These are phyloP conservation scores for Fomitiporia mediterranea DNA, from an alignment of 1,284 basidiomycete genomes.

Conservation along the genomic window DNA sequence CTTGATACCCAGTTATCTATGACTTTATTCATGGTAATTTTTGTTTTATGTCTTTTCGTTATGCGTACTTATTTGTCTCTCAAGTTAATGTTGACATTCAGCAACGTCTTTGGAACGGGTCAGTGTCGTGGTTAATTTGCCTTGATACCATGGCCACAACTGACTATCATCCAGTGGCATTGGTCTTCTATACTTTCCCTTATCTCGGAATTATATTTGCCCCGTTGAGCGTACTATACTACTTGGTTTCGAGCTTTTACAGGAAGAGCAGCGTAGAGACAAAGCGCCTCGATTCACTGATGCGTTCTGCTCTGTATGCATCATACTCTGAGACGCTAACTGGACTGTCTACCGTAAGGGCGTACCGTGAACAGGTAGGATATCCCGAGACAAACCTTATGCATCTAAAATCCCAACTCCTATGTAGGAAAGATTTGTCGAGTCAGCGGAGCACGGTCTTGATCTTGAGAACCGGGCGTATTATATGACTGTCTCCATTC, in stretches of 20 bases:
- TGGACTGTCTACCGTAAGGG: conserved; percentile 60
- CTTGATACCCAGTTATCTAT: conserved; percentile 47
- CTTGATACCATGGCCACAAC: too few relatives aligned
- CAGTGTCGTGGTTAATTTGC: too few relatives aligned
- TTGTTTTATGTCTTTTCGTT: conserved; percentile 17
- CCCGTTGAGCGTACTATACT: conserved; percentile 48
- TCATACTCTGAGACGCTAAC: conserved; percentile 56
- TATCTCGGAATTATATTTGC: conserved; percentile 56
- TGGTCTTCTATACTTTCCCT: conserved; percentile 63
- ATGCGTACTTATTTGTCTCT: neutral
- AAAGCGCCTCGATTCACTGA: conserved; percentile 65
- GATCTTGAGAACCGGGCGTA: conserved; percentile 72
- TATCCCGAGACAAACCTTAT: too few relatives aligned
- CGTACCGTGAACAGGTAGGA: conserved; percentile 44
- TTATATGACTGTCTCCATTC: conserved; percentile 68
- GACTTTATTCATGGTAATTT: conserved; percentile 31
- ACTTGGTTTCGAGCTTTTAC: conserved; percentile 46
- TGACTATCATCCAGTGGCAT: conserved; percentile 30
- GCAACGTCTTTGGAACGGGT: conserved; percentile 45
- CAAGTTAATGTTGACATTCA: conserved; percentile 45
- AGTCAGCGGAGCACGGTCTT: conserved; percentile 42
- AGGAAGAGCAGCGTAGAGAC: conserved; percentile 57
- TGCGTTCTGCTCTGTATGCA: conserved; percentile 61
- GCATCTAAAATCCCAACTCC: neutral
- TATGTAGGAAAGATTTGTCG: conserved; percentile 39